Evolutionary conservation across 2,329 filamentous ascomycete species (phyloP).

Genomic region (Metarhizium guizhouense): DNA sequence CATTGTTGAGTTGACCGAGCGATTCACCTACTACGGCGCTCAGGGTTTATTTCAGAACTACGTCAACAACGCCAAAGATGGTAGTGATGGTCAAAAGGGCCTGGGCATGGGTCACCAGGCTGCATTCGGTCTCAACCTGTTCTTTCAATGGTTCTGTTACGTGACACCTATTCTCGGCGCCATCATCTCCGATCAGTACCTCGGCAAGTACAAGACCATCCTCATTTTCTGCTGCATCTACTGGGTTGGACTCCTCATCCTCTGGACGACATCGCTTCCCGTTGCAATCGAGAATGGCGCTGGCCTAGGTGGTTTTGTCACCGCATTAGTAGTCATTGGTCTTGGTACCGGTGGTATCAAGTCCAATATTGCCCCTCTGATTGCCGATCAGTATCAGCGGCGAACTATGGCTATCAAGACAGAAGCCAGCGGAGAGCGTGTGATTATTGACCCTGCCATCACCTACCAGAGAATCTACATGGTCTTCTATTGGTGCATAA

Average conservation of each 20-base stretch:
- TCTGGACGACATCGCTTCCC: constrained; percentile 41
- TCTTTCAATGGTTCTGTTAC: constrained; percentile 45
- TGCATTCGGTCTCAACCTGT: constrained; percentile 45
- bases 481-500: constrained; percentile 69
- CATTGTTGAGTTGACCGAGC: constrained; percentile 45
- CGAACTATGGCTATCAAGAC: constrained; percentile 38
- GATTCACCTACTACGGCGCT: constrained; percentile 50
- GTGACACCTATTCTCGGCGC: constrained; percentile 39
- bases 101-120: constrained; percentile 45
- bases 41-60: constrained; percentile 49
- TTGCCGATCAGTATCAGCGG: constrained; percentile 58
- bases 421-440: constrained; percentile 42
- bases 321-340: constrained; percentile 53
- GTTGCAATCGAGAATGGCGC: constrained; percentile 25
- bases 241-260: constrained; percentile 44
- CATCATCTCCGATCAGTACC: constrained; percentile 47
- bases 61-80: constrained; percentile 27
- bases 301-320: constrained; percentile 41
- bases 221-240: constrained; percentile 48
- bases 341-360: constrained; percentile 63
- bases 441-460: constrained; percentile 57
- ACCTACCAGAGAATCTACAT: constrained; percentile 63
- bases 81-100: constrained; percentile 35
- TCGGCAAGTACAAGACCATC: constrained; percentile 55
- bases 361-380: constrained; percentile 49